A percentile compares a stretch with the other conserved stretches of the same genome.
Evolutionary conservation across 306 rosid genomes (phyloP).

Genomic region (Echinosophora koreensis): DNA sequence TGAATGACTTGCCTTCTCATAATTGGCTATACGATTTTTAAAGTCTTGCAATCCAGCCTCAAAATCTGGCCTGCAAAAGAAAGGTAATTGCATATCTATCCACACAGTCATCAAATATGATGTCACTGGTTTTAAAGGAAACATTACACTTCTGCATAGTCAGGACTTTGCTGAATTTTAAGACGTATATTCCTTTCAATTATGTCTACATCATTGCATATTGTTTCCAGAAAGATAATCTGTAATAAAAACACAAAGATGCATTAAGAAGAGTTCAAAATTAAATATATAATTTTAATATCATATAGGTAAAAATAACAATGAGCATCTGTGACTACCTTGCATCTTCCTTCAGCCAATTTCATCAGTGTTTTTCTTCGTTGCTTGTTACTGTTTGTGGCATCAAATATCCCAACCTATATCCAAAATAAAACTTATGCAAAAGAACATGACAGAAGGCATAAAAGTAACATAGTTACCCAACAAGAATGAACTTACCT

Average conservation of each 20-base stretch:
- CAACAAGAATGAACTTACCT: conserved; percentile 66
- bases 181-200: conserved; percentile 96
- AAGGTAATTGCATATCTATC: conserved; percentile 41
- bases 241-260: conserved; percentile 50
- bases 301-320: conserved; percentile 26
- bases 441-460: conserved; percentile 39
- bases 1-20: conserved; percentile 73
- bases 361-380: conserved; percentile 94
- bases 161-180: conserved; percentile 98
- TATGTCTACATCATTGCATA: conserved; percentile 93
- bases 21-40: conserved; percentile 82
- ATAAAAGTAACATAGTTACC: conserved; percentile 36
- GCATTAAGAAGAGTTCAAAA: conserved; percentile 41
- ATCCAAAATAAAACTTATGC: conserved; percentile 39
- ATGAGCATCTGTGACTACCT: conserved; percentile 61
- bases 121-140: conserved; percentile 43
- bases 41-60: conserved; percentile 92
- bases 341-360: conserved; percentile 98
- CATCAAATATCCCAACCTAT: conserved; percentile 98
- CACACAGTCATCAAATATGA: conserved; percentile 39
- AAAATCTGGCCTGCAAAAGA: conserved; percentile 82
- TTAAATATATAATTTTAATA: conserved; percentile 31
- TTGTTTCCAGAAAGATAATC: conserved; percentile 97
- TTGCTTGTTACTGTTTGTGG: conserved; percentile 88
- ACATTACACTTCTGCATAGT: conserved; percentile 95